Evolutionary conservation across 2,329 filamentous ascomycete species (phyloP).

Genomic region (Tolypocladium tundrense): DNA sequence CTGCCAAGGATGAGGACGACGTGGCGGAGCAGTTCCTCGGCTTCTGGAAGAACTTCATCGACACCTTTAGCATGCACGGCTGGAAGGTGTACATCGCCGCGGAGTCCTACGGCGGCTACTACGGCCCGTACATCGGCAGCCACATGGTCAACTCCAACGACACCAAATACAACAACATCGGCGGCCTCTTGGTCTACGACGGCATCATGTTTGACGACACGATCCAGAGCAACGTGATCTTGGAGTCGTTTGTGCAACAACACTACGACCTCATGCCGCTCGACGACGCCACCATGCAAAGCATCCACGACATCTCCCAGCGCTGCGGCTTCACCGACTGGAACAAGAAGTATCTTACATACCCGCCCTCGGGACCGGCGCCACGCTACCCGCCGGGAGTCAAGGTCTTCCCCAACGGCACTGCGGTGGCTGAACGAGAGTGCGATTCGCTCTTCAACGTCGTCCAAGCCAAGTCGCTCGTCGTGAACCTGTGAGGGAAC

Average conservation of each 20-base stretch:
- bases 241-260: conserved; percentile 50
- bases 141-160: conserved; percentile 61
- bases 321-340: conserved; percentile 54
- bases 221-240: conserved; percentile 34
- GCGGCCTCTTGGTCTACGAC: conserved; percentile 63
- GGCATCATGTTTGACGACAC: conserved; percentile 47
- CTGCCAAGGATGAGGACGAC: conserved; percentile 55
- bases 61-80: conserved; percentile 57
- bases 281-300: conserved; percentile 45
- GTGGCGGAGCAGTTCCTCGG: conserved; percentile 62
- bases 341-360: conserved; percentile 51
- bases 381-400: conserved; percentile 37
- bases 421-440: conserved; percentile 22
- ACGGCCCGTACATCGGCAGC: conserved; percentile 62
- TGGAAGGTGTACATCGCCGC: conserved; percentile 66
- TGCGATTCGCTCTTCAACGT: conserved; percentile 49
- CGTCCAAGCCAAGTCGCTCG: conserved; percentile 40
- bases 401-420: conserved; percentile 16
- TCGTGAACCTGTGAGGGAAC: too few species aligned
- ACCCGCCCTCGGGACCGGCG: conserved; percentile 54
- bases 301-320: conserved; percentile 40
- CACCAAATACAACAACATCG: conserved; percentile 55
- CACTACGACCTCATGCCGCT: conserved; percentile 51
- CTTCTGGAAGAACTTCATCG: conserved; percentile 70
- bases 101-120: conserved; percentile 58